Conservation (phyloP, 257 asterid genomes). For the Solanum etuberosum region DNA sequence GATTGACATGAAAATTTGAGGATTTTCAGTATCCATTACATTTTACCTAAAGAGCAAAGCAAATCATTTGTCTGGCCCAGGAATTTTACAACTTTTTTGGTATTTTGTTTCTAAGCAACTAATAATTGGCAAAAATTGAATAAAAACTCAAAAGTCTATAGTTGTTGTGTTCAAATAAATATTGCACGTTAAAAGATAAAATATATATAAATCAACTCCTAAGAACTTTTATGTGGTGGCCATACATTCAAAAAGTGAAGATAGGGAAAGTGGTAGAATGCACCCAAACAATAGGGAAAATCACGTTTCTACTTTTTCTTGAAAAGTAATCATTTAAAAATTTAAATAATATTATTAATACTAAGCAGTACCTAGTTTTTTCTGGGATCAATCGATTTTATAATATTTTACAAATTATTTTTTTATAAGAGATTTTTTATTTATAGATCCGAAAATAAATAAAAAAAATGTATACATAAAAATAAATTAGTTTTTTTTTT, state of each 20-base stretch:
- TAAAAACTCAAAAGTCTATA: background rate
- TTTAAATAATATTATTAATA: background rate
- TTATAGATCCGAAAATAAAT: background rate
- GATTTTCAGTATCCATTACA: background rate
- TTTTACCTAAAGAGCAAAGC: background rate
- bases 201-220: background rate
- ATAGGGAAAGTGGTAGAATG: background rate
- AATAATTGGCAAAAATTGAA: background rate
- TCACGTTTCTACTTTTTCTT: background rate
- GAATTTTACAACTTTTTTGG: background rate
- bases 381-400: background rate
- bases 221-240: background rate
- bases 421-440: background rate
- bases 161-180: background rate
- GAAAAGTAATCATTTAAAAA: background rate
- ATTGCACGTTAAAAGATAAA: background rate
- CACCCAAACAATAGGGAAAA: background rate
- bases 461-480: no score
- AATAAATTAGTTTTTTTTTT: no score
- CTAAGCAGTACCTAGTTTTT: background rate
- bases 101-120: background rate
- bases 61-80: background rate
- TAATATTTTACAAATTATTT: background rate
- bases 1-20: background rate
- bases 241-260: background rate